Evolutionary conservation across 495 filamentous ascomycete genomes (phyloP).

Genomic region (Xeromyces bisporus): DNA sequence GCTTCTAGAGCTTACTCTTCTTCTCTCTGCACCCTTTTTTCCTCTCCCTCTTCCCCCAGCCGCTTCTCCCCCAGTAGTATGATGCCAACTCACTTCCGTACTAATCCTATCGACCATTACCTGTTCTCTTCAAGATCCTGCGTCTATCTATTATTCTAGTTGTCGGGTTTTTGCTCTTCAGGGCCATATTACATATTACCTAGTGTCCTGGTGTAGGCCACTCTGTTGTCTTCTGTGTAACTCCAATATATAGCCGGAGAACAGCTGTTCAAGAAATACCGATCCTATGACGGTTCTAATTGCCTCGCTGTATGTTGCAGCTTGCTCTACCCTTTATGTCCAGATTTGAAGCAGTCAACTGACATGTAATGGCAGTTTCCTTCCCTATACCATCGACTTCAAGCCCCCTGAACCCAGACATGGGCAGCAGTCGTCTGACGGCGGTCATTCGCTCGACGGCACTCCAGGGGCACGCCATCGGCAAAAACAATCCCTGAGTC

Average conservation of each 20-base stretch:
- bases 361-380: constrained; percentile 11
- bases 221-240: neutral
- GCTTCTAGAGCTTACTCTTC: neutral
- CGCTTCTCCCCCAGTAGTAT: too few relatives aligned
- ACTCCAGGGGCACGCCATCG: neutral
- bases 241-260: too few relatives aligned
- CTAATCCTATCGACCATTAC: neutral
- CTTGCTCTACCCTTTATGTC: neutral
- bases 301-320: constrained; percentile 14
- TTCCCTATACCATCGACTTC: constrained; percentile 26
- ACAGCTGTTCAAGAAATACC: neutral
- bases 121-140: neutral
- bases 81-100: too few relatives aligned
- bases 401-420: constrained; percentile 7
- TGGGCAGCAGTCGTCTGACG: constrained; percentile 10
- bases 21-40: neutral
- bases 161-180: neutral
- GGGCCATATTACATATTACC: too few relatives aligned
- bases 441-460: constrained; percentile 10
- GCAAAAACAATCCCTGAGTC: constrained; percentile 10
- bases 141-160: too few relatives aligned
- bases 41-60: neutral
- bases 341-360: constrained; percentile 1
- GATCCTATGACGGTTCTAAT: constrained; percentile 15
- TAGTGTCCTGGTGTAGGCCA: neutral